A percentile compares a stretch with the other conserved stretches of the same genome.
These are phyloP conservation scores for Pseudonitzschia multiseries DNA, from an alignment of 108 stramenopile species.

Conservation along the genomic window DNA sequence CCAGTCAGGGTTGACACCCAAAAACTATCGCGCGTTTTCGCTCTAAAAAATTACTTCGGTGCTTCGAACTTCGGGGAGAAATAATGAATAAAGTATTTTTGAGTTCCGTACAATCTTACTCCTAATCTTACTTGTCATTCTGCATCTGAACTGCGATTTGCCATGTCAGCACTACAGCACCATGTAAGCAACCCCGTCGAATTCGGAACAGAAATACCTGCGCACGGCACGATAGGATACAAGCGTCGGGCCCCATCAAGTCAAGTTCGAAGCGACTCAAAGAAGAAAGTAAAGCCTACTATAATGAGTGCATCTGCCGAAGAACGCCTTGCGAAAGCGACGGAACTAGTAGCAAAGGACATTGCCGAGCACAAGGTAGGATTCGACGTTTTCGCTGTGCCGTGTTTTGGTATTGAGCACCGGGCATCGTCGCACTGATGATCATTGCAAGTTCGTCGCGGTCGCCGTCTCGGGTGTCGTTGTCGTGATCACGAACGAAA, in stretches of 20 bases:
- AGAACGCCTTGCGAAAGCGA: slow-evolving; percentile 5
- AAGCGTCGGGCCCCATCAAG: background rate
- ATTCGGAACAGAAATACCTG: background rate
- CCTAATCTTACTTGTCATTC: no score
- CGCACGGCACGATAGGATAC: background rate
- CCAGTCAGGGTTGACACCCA: no score
- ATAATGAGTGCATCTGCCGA: slow-evolving; percentile 3
- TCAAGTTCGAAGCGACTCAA: background rate
- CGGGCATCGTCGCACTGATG: background rate
- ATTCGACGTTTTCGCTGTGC: background rate
- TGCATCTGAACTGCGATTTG: background rate
- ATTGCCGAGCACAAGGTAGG: slow-evolving; percentile 13
- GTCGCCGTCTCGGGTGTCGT: no score
- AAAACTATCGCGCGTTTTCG: no score
- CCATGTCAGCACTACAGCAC: slow-evolving; percentile 9
- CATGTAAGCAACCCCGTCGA: background rate
- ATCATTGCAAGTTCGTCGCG: background rate
- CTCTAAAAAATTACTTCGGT: no score
- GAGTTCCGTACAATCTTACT: no score
- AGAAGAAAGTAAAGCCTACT: background rate
- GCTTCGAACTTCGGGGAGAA: no score
- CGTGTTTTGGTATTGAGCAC: background rate
- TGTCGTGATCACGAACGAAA: no score
- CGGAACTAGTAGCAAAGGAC: background rate
- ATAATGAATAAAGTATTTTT: no score